Percentiles rank a stretch among this genome's conserved stretches.
Evolutionary conservation across 2,329 filamentous ascomycete genomes (phyloP).

Genomic region (Monosporascus sp.): DNA sequence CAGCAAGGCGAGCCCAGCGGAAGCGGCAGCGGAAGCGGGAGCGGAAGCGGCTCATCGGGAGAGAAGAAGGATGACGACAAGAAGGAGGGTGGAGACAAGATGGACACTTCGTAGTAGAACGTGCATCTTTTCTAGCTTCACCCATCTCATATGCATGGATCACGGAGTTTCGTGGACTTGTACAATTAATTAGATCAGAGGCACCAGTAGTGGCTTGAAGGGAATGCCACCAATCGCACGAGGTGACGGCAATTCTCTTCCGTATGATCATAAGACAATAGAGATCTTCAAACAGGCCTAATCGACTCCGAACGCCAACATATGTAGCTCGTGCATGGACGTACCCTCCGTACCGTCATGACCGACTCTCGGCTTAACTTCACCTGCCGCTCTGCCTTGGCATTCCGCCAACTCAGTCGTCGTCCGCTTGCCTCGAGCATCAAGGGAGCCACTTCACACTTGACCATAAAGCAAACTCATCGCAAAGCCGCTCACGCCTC

Average conservation of each 20-base stretch:
- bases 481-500: not conserved
- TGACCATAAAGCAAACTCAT: not conserved
- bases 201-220: constrained; percentile 9
- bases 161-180: constrained; percentile 18
- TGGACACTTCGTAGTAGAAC: constrained; percentile 72
- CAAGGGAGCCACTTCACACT: too few species aligned
- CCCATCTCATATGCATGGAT: constrained; percentile 7
- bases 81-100: constrained; percentile 65
- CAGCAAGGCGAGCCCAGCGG: constrained; percentile 61
- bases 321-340: not conserved
- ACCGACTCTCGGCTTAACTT: not conserved
- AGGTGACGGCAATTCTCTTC: not conserved
- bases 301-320: not conserved
- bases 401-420: not conserved
- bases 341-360: too few species aligned
- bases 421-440: not conserved
- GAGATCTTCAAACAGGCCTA: constrained; percentile 9
- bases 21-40: constrained; percentile 54
- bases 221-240: constrained; percentile 5
- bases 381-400: not conserved
- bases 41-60: constrained; percentile 26
- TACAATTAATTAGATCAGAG: constrained; percentile 22
- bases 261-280: constrained; percentile 13
- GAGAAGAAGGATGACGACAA: constrained; percentile 45
- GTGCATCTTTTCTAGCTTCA: not conserved